phyloP scores from a whole-genome alignment of 148 eudicot genomes.

The Camellia lanceoleosa region DNA sequence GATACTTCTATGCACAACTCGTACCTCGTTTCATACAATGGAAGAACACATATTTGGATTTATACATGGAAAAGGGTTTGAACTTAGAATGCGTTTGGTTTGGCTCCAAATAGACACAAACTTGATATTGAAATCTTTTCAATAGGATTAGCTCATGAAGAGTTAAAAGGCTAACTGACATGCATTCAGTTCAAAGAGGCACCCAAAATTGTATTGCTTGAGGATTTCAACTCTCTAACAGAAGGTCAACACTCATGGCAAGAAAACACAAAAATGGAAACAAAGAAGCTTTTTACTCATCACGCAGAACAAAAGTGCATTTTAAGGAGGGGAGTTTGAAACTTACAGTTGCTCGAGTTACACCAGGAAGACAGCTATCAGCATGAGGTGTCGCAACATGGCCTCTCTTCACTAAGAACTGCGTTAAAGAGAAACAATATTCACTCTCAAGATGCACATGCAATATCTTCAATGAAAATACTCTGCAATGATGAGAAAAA shows the following conservation, averaged over 20 bases:
- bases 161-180: constrained; percentile 3
- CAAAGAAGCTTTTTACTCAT: not conserved
- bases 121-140: not conserved
- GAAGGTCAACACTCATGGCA: not conserved
- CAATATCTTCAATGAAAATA: not conserved
- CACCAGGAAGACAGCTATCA: constrained; percentile 97
- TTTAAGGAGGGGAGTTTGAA: constrained; percentile 4
- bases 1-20: not conserved
- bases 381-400: constrained; percentile 83
- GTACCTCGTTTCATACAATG: not conserved
- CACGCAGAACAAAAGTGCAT: not conserved
- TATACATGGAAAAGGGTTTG: not conserved
- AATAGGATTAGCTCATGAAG: not conserved
- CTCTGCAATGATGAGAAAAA: not conserved
- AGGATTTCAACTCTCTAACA: not conserved
- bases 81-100: not conserved
- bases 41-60: not conserved
- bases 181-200: constrained; percentile 2
- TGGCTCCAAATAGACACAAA: not conserved
- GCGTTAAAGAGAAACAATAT: constrained; percentile 26
- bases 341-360: constrained; percentile 96
- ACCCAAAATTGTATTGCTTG: not conserved
- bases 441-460: not conserved
- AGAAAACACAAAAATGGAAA: not conserved
- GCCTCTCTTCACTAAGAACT: constrained; percentile 96